phyloP scores from a whole-genome alignment of 2,329 filamentous ascomycete genomes.

The Tympanopsis confertula region DNA sequence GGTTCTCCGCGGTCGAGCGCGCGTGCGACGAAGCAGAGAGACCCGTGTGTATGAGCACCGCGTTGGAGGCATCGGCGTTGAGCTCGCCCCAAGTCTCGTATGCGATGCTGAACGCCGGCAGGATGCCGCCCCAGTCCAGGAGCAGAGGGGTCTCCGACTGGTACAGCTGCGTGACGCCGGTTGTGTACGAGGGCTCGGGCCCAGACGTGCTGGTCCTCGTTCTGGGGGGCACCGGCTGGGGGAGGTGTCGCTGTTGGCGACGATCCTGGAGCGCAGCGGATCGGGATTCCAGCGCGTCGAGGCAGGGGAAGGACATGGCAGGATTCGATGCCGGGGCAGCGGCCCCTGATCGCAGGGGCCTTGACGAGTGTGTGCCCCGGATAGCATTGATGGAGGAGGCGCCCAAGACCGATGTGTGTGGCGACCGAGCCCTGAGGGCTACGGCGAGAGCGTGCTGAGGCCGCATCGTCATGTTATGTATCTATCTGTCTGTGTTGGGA shows the following conservation, averaged over 20 bases:
- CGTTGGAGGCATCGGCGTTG: slow-evolving; percentile 74
- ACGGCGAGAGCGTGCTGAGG: too few relatives aligned
- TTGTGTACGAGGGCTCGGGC: slow-evolving; percentile 88
- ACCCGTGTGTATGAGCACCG: slow-evolving; percentile 83
- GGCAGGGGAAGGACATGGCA: neutral
- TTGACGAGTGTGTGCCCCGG: too few relatives aligned
- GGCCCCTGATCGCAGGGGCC: too few relatives aligned
- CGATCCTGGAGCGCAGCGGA: neutral
- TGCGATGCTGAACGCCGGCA: slow-evolving; percentile 78
- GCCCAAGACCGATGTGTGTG: too few relatives aligned
- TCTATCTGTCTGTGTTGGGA: too few relatives aligned
- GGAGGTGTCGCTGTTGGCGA: too few relatives aligned
- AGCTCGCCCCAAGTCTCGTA: slow-evolving; percentile 86
- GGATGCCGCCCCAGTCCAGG: slow-evolving; percentile 88
- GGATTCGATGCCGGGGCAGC: too few relatives aligned
- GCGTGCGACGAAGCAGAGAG: slow-evolving; percentile 93
- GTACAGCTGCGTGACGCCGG: slow-evolving; percentile 68
- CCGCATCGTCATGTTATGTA: too few relatives aligned
- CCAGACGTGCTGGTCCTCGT: slow-evolving; percentile 26
- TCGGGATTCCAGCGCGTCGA: neutral
- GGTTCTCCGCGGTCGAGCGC: slow-evolving; percentile 76
- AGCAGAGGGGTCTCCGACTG: slow-evolving; percentile 63
- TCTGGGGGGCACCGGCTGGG: too few relatives aligned
- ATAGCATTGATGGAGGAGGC: too few relatives aligned
- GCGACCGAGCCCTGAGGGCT: too few relatives aligned